Percentiles rank a stretch among this genome's conserved stretches.
Conservation (phyloP, 73 alveolate species). For the Breviolum minutum region DNA sequence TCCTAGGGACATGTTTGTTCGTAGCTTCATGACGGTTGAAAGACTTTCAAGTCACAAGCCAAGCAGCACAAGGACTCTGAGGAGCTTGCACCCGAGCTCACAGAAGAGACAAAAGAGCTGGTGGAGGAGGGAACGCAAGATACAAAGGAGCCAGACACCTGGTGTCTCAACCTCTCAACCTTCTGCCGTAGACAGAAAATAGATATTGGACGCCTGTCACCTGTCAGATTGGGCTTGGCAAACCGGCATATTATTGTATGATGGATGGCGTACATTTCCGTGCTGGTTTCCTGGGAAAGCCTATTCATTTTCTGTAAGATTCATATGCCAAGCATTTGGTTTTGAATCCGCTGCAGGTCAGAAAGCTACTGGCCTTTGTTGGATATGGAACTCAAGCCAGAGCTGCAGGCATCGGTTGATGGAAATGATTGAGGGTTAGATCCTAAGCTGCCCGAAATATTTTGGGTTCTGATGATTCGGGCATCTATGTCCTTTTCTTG, state of each 20-base stretch:
- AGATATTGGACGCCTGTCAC: too few species aligned
- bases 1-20: background rate
- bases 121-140: background rate
- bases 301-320: background rate
- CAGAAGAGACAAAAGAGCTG: background rate
- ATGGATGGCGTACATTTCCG: too few species aligned
- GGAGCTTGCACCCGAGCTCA: background rate
- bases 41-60: background rate
- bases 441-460: background rate
- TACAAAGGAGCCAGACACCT: background rate
- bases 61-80: background rate
- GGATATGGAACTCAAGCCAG: conserved; percentile 28
- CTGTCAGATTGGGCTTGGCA: too few species aligned
- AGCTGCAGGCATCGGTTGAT: conserved; percentile 5
- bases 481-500: too few species aligned
- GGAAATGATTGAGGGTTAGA: background rate
- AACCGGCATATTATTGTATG: too few species aligned
- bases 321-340: background rate
- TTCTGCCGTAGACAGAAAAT: too few species aligned
- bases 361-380: conserved; percentile 49
- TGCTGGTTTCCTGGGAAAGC: too few species aligned
- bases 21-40: background rate
- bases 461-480: background rate
- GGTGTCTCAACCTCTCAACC: too few species aligned
- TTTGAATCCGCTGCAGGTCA: background rate